phyloP scores from a whole-genome alignment of 148 eudicot genomes.

The Silene conica region DNA sequence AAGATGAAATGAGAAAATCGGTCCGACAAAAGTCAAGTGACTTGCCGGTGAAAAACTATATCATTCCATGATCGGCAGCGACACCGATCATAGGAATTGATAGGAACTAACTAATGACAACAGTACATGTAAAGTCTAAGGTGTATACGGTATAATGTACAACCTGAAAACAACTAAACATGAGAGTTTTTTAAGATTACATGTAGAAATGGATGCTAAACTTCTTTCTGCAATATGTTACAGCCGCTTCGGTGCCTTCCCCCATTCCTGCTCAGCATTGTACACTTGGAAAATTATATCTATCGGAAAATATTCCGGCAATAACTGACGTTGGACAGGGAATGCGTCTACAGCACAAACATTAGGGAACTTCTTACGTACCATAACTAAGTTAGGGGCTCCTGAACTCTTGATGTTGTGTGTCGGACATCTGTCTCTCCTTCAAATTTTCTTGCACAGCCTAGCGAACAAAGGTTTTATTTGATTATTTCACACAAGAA shows the following conservation, averaged over 20 bases:
- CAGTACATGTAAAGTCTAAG: not conserved
- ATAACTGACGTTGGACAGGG: not conserved
- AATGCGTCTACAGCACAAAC: not conserved
- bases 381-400: conserved; percentile 17
- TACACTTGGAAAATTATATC: conserved; percentile 13
- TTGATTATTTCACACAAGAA: conserved; percentile 7
- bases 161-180: not conserved
- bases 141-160: not conserved
- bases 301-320: not conserved
- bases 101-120: not conserved
- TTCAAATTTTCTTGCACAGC: conserved; percentile 72
- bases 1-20: too few relatives aligned
- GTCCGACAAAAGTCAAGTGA: too few relatives aligned
- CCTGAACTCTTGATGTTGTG: conserved; percentile 25
- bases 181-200: conserved; percentile 6
- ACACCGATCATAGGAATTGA: too few relatives aligned
- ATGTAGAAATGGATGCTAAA: not conserved
- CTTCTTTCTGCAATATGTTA: conserved; percentile 6
- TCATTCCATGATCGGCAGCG: too few relatives aligned
- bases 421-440: conserved; percentile 36
- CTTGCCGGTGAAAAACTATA: too few relatives aligned
- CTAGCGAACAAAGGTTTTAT: conserved; percentile 23
- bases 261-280: conserved; percentile 3
- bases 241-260: not conserved
- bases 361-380: not conserved